A percentile compares a stretch with the other conserved stretches of the same genome.
Conservation (phyloP, 192 early-diverging fungal species). For the Entomortierella chlamydospora region DNA sequence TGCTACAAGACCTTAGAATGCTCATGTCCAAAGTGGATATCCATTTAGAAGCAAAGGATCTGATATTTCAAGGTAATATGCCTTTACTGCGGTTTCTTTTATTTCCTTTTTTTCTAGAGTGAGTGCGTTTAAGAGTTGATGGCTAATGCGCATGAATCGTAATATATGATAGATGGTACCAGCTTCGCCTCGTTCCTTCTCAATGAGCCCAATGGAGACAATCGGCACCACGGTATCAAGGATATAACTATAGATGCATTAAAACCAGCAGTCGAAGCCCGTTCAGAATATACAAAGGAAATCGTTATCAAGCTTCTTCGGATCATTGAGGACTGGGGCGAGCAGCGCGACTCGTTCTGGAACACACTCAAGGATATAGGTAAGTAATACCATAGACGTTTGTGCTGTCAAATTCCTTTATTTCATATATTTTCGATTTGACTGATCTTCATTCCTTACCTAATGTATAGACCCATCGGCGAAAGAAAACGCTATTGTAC, state of each 20-base stretch:
- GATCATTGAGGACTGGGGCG: conserved; percentile 38
- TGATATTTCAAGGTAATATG: conserved; percentile 29
- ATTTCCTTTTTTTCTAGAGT: background rate
- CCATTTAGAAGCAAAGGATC: conserved; percentile 23
- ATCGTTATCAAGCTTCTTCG: conserved; percentile 29
- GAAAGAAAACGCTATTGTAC: conserved; percentile 22
- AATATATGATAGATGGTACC: conserved; percentile 10
- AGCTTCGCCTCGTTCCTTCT: conserved; percentile 37
- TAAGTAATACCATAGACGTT: background rate
- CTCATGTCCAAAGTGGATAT: conserved; percentile 42
- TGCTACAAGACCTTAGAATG: conserved; percentile 40
- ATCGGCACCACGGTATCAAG: conserved; percentile 11
- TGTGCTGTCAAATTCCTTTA: background rate
- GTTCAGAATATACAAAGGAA: conserved; percentile 41
- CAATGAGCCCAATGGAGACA: conserved; percentile 6
- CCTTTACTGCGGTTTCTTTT: background rate
- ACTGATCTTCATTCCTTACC: background rate
- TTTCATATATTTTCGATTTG: background rate
- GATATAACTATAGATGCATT: conserved; percentile 21
- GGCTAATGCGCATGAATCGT: background rate
- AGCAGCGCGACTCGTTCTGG: conserved; percentile 39
- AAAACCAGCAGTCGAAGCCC: conserved; percentile 16
- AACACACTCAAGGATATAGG: conserved; percentile 18
- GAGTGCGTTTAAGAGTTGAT: background rate
- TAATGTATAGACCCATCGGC: conserved; percentile 23